A percentile compares a stretch with the other conserved stretches of the same genome.
These are phyloP conservation scores for Mucor ambiguus DNA, from an alignment of 371 early-diverging fungal species.

Conservation along the genomic window DNA sequence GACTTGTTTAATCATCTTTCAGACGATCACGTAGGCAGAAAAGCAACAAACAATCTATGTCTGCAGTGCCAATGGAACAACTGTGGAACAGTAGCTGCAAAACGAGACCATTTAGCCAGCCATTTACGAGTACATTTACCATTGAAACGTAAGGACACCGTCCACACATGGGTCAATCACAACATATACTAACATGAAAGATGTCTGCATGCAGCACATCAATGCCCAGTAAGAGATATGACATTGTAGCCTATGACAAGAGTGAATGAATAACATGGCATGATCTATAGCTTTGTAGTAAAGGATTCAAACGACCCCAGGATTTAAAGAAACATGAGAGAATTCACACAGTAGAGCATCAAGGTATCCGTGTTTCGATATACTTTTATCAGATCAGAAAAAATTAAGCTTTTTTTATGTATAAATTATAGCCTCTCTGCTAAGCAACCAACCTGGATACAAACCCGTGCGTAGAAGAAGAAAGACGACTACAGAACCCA, in stretches of 20 bases:
- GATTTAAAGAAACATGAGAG: constrained; percentile 94
- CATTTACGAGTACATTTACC: constrained; percentile 90
- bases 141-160: constrained; percentile 67
- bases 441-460: constrained; percentile 44
- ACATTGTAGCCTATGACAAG: neutral
- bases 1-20: constrained; percentile 81
- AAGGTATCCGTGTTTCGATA: constrained; percentile 21
- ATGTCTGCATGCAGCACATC: constrained; percentile 19
- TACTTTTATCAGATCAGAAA: neutral
- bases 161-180: neutral
- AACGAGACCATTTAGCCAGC: constrained; percentile 93
- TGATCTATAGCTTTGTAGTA: constrained; percentile 66
- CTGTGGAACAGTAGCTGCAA: constrained; percentile 73
- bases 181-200: neutral
- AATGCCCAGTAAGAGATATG: constrained; percentile 25
- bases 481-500: constrained; percentile 8
- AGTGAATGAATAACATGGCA: neutral
- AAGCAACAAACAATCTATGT: constrained; percentile 87
- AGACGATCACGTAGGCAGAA: constrained; percentile 88
- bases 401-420: neutral
- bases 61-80: constrained; percentile 86
- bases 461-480: constrained; percentile 40
- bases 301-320: constrained; percentile 92
- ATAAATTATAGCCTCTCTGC: constrained; percentile 28
- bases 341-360: constrained; percentile 71